Base-by-base conservation (phyloP, 2,329 filamentous ascomycete species). In the Bisporella sp. region DNA sequence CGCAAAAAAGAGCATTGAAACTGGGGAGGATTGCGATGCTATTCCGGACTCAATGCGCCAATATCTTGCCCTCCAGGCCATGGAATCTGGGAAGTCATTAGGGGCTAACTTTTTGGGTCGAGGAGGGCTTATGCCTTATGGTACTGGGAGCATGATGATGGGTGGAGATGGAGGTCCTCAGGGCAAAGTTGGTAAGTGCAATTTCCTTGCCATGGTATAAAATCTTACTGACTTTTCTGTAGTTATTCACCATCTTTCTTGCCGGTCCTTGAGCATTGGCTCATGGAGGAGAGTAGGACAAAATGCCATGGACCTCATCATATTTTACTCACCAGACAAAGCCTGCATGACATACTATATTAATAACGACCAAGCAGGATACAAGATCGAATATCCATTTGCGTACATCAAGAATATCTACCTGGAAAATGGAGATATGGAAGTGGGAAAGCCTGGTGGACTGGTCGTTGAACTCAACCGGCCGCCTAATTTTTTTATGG, bases 301-400 rank as follows among this genome's bases (percentile, higher is more conserved):
- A 69, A 97, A 93, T 72, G 89, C 90, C 29, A 97, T 99, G 93
- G 93, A 99, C 64, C 77, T 99, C 52, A 95, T 99, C 69, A 87
- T 99, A 62, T 99, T 99, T 71, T 99, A 97, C 73, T 97, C 92
- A 1, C 92, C 92, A 4, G 92, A 97, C 68, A 97, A 97, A 74
- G 92, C 90, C 61, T 96, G 89, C 66, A 92, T 99, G 78, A 99
- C 93, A 28, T 99, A 99, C 71, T 99, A 99, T 75, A 99, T 99
- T 78, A 96, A 99, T 79, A 97, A 96, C 67, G 93, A 99, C 66
- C 90, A 93, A 59, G 91, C 92, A 35, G 93, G 93, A 28, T 99
- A 97, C 76, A 99, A 99, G 79, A 97, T 99, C 66, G 93, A 99
- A 72, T 99, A 96, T 64, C 90, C 92, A 6, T 97, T 99, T 70